A percentile compares a stretch with the other conserved stretches of the same genome.
These are phyloP conservation scores for Micractinium sp. DNA, from an alignment of 139 green algal species.

Conservation along the genomic window DNA sequence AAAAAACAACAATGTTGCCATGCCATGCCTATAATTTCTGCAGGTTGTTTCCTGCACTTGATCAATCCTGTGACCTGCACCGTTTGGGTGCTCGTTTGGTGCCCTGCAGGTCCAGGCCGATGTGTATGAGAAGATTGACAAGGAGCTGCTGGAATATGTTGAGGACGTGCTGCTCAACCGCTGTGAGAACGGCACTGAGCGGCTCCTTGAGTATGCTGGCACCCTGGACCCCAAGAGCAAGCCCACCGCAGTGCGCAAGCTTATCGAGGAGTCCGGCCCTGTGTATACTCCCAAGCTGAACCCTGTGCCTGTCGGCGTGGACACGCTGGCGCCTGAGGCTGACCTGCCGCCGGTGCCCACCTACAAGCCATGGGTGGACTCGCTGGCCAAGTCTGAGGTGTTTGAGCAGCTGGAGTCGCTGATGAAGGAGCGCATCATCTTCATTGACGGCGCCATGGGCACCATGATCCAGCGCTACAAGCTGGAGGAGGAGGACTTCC, in stretches of 20 bases:
- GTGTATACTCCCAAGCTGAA: not conserved
- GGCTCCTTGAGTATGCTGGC: constrained; percentile 92
- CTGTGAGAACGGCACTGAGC: constrained; percentile 97
- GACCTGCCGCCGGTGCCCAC: constrained; percentile 39
- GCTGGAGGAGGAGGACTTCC: constrained; percentile 94
- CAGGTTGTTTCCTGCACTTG: too few species aligned
- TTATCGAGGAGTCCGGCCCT: not conserved
- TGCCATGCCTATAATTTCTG: too few species aligned
- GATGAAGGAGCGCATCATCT: constrained; percentile 89
- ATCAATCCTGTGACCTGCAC: too few species aligned
- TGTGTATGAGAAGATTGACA: constrained; percentile 97
- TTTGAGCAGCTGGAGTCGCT: constrained; percentile 84
- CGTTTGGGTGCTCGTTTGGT: too few species aligned
- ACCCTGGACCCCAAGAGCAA: constrained; percentile 94
- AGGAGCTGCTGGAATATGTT: constrained; percentile 95
- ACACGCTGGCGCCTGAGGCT: constrained; percentile 37
- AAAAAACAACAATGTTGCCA: too few species aligned
- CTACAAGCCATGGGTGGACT: constrained; percentile 30
- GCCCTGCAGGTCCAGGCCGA: constrained; percentile 85
- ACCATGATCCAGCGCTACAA: constrained; percentile 85
- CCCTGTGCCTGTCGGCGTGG: not conserved
- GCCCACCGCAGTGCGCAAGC: constrained; percentile 80
- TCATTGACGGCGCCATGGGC: constrained; percentile 98
- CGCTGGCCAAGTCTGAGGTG: constrained; percentile 48
- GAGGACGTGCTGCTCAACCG: constrained; percentile 98